Evolutionary conservation across 805 yeast species (phyloP), one percentile per base, ranked within the genome.

Genomic region (Myxozyma vanderwaltii): DNA sequence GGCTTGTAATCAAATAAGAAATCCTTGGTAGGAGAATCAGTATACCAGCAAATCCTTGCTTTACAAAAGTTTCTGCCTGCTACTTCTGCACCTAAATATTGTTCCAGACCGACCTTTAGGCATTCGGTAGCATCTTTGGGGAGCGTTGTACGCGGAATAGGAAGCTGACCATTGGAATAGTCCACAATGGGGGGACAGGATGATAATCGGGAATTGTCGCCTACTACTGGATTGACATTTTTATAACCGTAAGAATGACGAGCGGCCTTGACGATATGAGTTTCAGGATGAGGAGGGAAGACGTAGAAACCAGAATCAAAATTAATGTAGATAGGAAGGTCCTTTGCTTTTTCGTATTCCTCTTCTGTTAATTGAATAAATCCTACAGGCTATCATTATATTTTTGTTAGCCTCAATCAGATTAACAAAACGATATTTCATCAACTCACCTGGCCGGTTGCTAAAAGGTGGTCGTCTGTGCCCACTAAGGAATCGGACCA

Each of bases 31-130:
- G 72, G 72, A 2, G 76, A 67, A 55, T 74, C 76, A 3, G 74
- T 72, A 54, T 73, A 74, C 76, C 76, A 79, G 58, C 78, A 74
- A 56, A 74, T 78, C 54, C 76, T 79, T 17, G 75, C 77, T 2
- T 71, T 52, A 19, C 44, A 57, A 43, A 35, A 57, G 13, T 10
- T 44, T 27, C 65, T 26, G 5, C 21, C 3, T 12, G 62, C 65
- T 19, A 63, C 57, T 17, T 58, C 57, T 1, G 24, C 21, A 21
- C 65, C 65, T 12, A 61, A 26, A 40, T 40, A 58, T 26, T 58
- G 50, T 4, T 29, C 39, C 7, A 59, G 39, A 5, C 65, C 65
- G 3, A 15, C n/a, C 13, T 47, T 15, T 4, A 61, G 36, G 35
- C 64, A 61, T 6, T 60, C 61, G 2, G 24, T 50, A 13, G 65